Evolutionary conservation across 495 filamentous ascomycete genomes (phyloP), one percentile per base, ranked within the genome.

Genomic region (Barbatosphaeria neglecta): DNA sequence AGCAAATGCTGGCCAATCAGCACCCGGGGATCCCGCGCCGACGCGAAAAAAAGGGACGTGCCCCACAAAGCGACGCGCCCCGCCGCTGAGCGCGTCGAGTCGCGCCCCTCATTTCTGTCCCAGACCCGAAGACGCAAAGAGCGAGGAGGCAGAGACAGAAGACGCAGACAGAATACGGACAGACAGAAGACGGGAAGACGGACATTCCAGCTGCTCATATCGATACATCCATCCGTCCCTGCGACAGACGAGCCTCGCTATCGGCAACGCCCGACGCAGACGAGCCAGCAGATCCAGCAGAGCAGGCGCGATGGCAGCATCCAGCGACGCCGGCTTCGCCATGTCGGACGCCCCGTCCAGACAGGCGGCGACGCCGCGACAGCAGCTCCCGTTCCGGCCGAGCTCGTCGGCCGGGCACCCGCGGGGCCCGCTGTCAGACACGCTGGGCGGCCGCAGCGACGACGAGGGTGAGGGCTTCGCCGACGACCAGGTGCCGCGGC

Each of bases 401-500:
- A 61, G 66, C 49, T 72, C 70, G 2, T 81, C 81, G 8, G 76
- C 80, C 9, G 75, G 73, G 16, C 63, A 79, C 46, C 80, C 80
- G 20, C 65, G 77, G 47, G 82, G 67, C 0, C 78, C 78, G 19
- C 79, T 79, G 1, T 82, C 82, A n/a, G 81, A 80, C 55, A 84
- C 80, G 54, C 61, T 76, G 38, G 80, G 72, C 45, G 73, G 75
- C 3, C 67, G 69, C 45, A 84, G 81, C 57, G 82, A 86, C 37
- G 68, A 74, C 41, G 79, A 81, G 51, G 80, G 55, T 18, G 69
- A 73, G 17, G 70, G 77, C 4, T 81, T 81, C 48, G 73, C 69
- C 42, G 75, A 78, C 55, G 75, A 78, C 49, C 71, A 77, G 57
- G 60, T 77, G 1, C 72, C 73, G 4, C 53, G 54, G 23, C 75